Percentiles rank a stretch among this genome's conserved stretches.
Conservation (phyloP, 345 rosid genomes). For the Camelina sativa region DNA sequence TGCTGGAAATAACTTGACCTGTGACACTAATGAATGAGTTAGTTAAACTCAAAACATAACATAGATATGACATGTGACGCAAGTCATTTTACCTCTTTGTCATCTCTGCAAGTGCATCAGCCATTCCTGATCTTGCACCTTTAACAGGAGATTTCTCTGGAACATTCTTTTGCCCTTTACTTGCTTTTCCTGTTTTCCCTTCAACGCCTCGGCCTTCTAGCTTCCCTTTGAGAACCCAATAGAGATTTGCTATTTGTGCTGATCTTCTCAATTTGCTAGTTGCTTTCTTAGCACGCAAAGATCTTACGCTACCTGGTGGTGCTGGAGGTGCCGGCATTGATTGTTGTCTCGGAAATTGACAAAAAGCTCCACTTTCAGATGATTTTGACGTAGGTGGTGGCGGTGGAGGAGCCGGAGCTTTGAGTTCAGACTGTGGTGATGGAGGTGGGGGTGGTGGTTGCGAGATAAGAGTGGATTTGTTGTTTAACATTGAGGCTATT, state of each 20-base stretch:
- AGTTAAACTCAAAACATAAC: slow-evolving; percentile 8
- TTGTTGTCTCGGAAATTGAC: slow-evolving; percentile 33
- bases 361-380: slow-evolving; percentile 24
- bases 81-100: slow-evolving; percentile 57
- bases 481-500: not conserved
- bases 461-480: slow-evolving; percentile 27
- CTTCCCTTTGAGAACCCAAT: slow-evolving; percentile 59
- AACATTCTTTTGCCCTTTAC: slow-evolving; percentile 38
- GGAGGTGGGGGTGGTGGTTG: slow-evolving; percentile 45
- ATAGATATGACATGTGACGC: slow-evolving; percentile 19
- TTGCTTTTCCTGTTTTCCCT: slow-evolving; percentile 30
- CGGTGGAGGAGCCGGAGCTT: slow-evolving; percentile 32
- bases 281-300: slow-evolving; percentile 56
- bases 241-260: slow-evolving; percentile 57
- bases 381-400: slow-evolving; percentile 43
- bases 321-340: slow-evolving; percentile 52
- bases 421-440: slow-evolving; percentile 29
- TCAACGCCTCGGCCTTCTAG: slow-evolving; percentile 57
- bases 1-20: slow-evolving; percentile 74
- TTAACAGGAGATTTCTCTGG: slow-evolving; percentile 41
- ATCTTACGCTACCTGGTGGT: slow-evolving; percentile 59
- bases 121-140: slow-evolving; percentile 62
- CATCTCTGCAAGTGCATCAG: slow-evolving; percentile 75
- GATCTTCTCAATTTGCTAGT: slow-evolving; percentile 66
- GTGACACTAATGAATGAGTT: not conserved